phyloP scores from a whole-genome alignment of 2,329 filamentous ascomycete genomes.

The Cercospora beticola region DNA sequence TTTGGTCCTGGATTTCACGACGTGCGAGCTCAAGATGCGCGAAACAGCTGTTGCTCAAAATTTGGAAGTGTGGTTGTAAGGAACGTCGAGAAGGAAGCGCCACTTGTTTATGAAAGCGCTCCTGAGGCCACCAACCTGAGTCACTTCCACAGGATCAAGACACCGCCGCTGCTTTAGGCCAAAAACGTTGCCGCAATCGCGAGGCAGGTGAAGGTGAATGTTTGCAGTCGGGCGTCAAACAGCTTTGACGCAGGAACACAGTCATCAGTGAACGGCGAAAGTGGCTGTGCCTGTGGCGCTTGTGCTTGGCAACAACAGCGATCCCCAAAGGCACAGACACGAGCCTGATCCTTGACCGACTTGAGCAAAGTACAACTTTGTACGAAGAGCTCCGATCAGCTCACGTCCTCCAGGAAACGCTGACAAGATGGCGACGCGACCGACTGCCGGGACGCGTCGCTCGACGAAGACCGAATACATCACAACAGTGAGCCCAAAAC shows the following conservation, averaged over 20 bases:
- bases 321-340: neutral
- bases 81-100: slow-evolving; percentile 4
- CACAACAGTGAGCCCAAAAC: slow-evolving; percentile 67
- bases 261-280: neutral
- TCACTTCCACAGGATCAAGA: slow-evolving; percentile 1
- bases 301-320: neutral
- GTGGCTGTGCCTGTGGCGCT: neutral
- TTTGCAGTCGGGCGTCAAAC: neutral
- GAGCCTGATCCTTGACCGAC: neutral
- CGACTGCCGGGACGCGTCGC: slow-evolving; percentile 50
- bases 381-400: neutral
- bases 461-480: slow-evolving; percentile 89
- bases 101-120: neutral
- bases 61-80: slow-evolving; percentile 7
- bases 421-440: slow-evolving; percentile 39
- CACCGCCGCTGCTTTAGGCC: slow-evolving; percentile 6
- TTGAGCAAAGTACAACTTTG: neutral
- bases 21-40: neutral
- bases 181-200: neutral
- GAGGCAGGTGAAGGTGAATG: neutral
- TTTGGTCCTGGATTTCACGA: neutral
- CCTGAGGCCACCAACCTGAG: neutral
- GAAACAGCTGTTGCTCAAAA: neutral
- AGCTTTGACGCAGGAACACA: slow-evolving; percentile 1
- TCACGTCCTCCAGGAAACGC: neutral